Evolutionary conservation across 768 basidiomycete genomes (phyloP), one percentile per base, ranked within the genome.

Genomic region (Suillus tomentosus): DNA sequence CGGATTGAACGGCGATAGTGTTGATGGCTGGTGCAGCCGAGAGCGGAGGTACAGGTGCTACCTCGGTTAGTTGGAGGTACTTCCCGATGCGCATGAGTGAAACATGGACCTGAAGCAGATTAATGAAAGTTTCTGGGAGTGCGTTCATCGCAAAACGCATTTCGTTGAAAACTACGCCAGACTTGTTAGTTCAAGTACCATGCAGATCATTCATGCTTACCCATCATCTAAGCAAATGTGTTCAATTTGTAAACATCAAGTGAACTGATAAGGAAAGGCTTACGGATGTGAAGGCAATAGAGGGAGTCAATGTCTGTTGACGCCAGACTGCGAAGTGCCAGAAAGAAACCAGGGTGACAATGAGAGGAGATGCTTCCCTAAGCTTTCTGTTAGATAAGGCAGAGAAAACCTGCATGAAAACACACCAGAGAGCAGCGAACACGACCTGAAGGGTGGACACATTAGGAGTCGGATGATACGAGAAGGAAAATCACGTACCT

Each of bases 71-170:
- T 56, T 85, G 78, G 31, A 97, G 84, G 74, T 96, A 97, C 70
- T 92, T 95, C 73, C 96, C 94, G 65, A 97, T 95, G 59, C 95
- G 92, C 19, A 91, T 87, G 58, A 95, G 79, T 13, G 94, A 95
- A 17, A 97, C 92, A 54, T 92, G 81, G 60, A 87, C 90, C 79
- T 97, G 95, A 8, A 96, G 81, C 79, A 93, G 83, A 70, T 94
- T 92, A 74, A 97, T 94, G 71, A 96, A 88, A 0, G 93, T 94
- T 74, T 96, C 94, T 0, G 95, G 95, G 6, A 97, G 83, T 1
- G 90, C 91, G 69, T 90, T 94, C 61, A 96, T 82, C 6, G 91
- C 92, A 68, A 89, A 96, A 71, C 91, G 90, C 84, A 96, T 87
- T 76, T 95, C 92, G 60, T 84, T 83, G 77, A 96, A 96, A 22